phyloP scores from a whole-genome alignment of 2,329 filamentous ascomycete species.

The Sphaerulina vaccinii region DNA sequence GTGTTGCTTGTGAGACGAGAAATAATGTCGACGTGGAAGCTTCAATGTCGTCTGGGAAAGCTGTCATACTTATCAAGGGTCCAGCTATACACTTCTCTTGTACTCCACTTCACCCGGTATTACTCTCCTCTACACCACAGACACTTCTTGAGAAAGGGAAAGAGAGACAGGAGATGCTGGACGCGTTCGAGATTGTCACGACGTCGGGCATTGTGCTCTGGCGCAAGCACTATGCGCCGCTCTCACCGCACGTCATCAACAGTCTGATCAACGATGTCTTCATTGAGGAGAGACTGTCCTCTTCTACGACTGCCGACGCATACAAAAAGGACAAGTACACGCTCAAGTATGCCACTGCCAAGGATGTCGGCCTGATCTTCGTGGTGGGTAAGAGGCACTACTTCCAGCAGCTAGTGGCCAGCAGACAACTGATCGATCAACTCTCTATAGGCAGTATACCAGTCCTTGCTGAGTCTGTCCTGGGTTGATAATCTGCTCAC shows the following conservation, averaged over 20 bases:
- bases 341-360: conserved; percentile 86
- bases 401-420: neutral
- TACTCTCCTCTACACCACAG: too few relatives aligned
- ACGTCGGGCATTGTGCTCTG: conserved; percentile 95
- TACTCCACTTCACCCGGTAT: too few relatives aligned
- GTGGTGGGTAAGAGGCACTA: conserved; percentile 60
- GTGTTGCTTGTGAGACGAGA: conserved; percentile 3
- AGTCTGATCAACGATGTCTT: conserved; percentile 94
- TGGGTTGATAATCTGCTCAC: conserved; percentile 98
- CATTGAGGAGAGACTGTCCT: conserved; percentile 81
- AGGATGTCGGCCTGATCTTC: conserved; percentile 92
- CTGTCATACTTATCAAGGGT: too few relatives aligned
- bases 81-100: too few relatives aligned
- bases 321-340: conserved; percentile 94
- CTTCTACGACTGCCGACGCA: conserved; percentile 58
- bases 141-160: too few relatives aligned
- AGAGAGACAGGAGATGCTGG: conserved; percentile 66
- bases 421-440: conserved; percentile 18
- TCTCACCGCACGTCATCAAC: conserved; percentile 84
- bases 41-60: too few relatives aligned
- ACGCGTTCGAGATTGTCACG: conserved; percentile 94
- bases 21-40: too few relatives aligned
- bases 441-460: conserved; percentile 79
- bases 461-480: conserved; percentile 87
- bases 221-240: conserved; percentile 80